Base-by-base conservation (phyloP, 768 basidiomycete species). In the Austroboletus eburneus region DNA sequence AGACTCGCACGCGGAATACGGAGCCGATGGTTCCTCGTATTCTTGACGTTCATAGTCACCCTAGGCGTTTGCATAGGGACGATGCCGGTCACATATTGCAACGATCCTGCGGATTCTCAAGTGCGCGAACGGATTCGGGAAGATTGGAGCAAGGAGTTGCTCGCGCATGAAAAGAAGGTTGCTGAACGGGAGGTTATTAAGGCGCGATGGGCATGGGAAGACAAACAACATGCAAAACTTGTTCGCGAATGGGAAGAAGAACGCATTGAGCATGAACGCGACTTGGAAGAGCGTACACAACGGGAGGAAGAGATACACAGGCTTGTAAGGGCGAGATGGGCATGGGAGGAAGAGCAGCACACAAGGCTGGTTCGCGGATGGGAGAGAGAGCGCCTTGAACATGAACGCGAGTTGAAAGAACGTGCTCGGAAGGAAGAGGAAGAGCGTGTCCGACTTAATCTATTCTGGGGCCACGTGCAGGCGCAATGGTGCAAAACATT, bases 401-500 rank as follows among this genome's bases (percentile, higher is more conserved):
- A 62, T 22, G 34, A 52, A n/a, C 39, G 6, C 2, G 53, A 39
- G 13, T 22, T 59, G 21, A 45, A 54, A 24, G 62, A 60, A 5
- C 51, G 57, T 18, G 51, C 43, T 21, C 39, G 48, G 47, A 43
- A 52, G 13, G 57, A 58, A 37, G 54, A 52, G 9, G 43, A 50
- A 1, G 61, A 63, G 21, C 59, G 59, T 2, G 22, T 33, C 16
- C 53, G 40, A 9, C 56, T 62, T 7, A 23, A 46, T 18, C 44
- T 69, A 39, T 57, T 42, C 23, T 65, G 64, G 63, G 50, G 39
- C 12, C 37, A 24, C 1, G 37, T 59, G 21, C 42, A 49, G 14
- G 39, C 45, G 3, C 57, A 61, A n/a, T 42, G 53, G 23, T 69
- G 69, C 51, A 57, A 46, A 21, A 54, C 59, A 0, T 67, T 58